Evolutionary conservation across 139 green algal genomes (phyloP), one percentile per base, ranked within the genome.

Genomic region (Haematococcus lacustris): DNA sequence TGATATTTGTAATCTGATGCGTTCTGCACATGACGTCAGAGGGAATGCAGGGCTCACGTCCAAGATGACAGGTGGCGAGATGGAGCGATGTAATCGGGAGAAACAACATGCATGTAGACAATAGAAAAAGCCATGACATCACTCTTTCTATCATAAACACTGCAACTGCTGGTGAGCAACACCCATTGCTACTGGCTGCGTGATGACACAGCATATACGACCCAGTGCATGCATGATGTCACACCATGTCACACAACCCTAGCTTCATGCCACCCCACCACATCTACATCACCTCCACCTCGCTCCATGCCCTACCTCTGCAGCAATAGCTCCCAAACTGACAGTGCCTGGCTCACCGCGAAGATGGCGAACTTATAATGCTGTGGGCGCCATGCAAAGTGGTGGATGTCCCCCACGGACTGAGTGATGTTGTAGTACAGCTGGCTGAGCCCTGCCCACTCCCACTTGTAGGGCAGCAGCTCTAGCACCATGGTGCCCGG

Each of bases 381-480:
- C 1, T 41, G 66, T 3, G 88, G 79, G 17, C 84, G 76, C 90
- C 90, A 95, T 3, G 87, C 91, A 82, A 91, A 89, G 73, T 96
- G 91, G 78, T 92, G 88, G 13, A 95, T 50, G 75, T 86, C 73
- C 3, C 87, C 87, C 1, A 85, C 68, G 38, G 57, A 80, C 66
- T 78, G 76, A 9, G 90, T 95, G 21, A 93, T 79, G 79, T 94
- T 94, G 68, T 72, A 41, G 74, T 94, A 95, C 32, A 94, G 67
- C 63, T 85, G 68, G 59, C 65, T 82, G 39, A 93, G 81, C 50
- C 78, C 80, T 5, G 75, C 73, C 86, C 86, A 94, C 53, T 96
- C 83, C 87, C 90, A 96, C 70, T 95, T 95, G 84, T 92, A 93
- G 0, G 91, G 88, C 80, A 96, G 78, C 73, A 95, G 72, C 81